Conservation (phyloP, 305 asterid genomes). For the Fraxinus dipetala region DNA sequence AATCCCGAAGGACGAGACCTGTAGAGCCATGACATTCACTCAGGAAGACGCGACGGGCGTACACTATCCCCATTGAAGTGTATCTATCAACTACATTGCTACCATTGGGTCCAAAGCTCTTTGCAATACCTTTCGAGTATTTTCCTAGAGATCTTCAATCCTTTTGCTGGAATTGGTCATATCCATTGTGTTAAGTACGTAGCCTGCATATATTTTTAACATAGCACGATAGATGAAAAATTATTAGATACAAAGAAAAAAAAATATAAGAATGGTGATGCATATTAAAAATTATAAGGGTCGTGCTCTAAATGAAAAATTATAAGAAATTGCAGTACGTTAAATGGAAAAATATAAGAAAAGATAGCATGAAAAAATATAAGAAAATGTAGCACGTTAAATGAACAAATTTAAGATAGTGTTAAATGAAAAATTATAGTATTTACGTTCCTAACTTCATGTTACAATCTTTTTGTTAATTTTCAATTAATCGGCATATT, state of each 20-base stretch:
- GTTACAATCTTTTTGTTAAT: too few species aligned
- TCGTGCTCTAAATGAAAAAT: not conserved
- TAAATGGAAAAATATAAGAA: not conserved
- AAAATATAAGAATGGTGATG: not conserved
- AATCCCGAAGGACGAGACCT: too few species aligned
- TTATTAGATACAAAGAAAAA: not conserved
- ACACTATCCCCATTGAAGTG: not conserved
- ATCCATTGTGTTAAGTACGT: not conserved
- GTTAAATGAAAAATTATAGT: too few species aligned
- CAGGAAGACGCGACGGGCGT: too few species aligned
- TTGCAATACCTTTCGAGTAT: not conserved
- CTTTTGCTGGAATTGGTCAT: not conserved
- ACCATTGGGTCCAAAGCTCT: not conserved
- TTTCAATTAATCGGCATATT: not conserved
- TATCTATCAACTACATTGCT: slow-evolving; percentile 20
- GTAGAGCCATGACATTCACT: too few species aligned
- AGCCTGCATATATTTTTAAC: not conserved
- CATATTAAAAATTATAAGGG: too few species aligned
- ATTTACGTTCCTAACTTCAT: too few species aligned
- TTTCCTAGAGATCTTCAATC: not conserved
- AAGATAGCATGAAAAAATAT: too few species aligned
- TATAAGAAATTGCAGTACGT: not conserved
- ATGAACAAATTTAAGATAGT: too few species aligned
- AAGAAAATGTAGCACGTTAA: not conserved
- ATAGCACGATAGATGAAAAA: not conserved